Percentiles rank a stretch among this genome's conserved stretches.
phyloP scores from a whole-genome alignment of 2,329 filamentous ascomycete species.

The Cladophialophora yegresii region DNA sequence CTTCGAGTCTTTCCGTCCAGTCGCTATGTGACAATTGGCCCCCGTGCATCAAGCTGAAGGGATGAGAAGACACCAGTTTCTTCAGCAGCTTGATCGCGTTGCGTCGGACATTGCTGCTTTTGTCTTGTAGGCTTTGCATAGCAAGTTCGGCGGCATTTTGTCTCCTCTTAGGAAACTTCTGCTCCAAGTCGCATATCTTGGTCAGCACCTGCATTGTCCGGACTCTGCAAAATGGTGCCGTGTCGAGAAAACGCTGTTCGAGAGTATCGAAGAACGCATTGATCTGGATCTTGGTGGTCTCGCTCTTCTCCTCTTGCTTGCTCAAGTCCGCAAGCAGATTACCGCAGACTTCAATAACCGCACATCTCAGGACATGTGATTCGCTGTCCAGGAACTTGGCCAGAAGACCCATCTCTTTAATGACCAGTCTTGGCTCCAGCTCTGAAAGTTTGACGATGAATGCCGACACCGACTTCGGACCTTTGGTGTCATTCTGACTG shows the following conservation, averaged over 20 bases:
- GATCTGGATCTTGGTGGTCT: constrained; percentile 92
- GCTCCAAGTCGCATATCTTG: constrained; percentile 88
- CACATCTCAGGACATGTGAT: constrained; percentile 90
- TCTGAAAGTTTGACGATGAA: constrained; percentile 95
- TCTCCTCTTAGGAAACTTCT: constrained; percentile 90
- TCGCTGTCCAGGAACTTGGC: constrained; percentile 96
- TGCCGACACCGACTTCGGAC: constrained; percentile 91
- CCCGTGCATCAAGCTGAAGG: constrained; percentile 88
- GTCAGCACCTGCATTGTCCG: constrained; percentile 90
- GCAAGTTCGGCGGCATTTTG: constrained; percentile 86
- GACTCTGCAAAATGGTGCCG: constrained; percentile 94
- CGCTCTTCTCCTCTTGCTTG: constrained; percentile 84
- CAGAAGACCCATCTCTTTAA: constrained; percentile 94
- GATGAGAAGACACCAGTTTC: constrained; percentile 87
- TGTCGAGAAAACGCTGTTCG: constrained; percentile 91
- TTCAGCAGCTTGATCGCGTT: constrained; percentile 93
- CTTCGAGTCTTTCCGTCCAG: constrained; percentile 79
- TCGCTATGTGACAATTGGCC: constrained; percentile 81
- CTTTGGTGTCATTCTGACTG: constrained; percentile 91
- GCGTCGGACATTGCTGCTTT: constrained; percentile 93
- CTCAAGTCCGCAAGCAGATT: constrained; percentile 91
- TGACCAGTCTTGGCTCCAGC: constrained; percentile 83
- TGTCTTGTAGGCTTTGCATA: constrained; percentile 87
- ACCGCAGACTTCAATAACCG: constrained; percentile 93
- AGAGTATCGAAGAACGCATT: constrained; percentile 96